Evolutionary conservation across 768 basidiomycete genomes (phyloP).

Genomic region (Boletus reticuloceps): DNA sequence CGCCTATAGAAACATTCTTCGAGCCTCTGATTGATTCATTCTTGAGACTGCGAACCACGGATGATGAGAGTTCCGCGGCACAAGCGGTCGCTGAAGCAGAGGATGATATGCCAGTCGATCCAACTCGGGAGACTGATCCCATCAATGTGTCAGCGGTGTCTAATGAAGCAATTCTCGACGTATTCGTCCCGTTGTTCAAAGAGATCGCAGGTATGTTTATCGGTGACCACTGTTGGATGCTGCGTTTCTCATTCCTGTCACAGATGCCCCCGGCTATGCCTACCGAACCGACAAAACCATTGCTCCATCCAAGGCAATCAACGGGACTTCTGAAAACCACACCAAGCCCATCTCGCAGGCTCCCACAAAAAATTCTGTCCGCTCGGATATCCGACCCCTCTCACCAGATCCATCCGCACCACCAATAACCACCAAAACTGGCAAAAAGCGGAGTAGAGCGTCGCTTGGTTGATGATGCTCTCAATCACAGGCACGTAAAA

Average conservation of each 20-base stretch:
- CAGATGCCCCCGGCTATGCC: conserved; percentile 26
- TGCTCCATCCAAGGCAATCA: conserved; percentile 11
- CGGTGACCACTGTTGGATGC: neutral
- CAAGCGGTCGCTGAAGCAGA: conserved; percentile 35
- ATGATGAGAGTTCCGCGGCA: conserved; percentile 12
- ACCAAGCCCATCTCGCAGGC: conserved; percentile 9
- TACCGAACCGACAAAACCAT: conserved; percentile 13
- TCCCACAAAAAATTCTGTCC: conserved; percentile 20
- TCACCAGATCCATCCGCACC: conserved; percentile 14
- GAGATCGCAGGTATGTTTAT: conserved; percentile 40
- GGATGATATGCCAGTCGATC: conserved; percentile 44
- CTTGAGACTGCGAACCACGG: conserved; percentile 31
- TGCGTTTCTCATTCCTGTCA: conserved; percentile 1
- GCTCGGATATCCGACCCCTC: conserved; percentile 10
- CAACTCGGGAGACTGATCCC: conserved; percentile 13
- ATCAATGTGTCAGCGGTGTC: conserved; percentile 36
- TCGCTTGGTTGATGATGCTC: conserved; percentile 25
- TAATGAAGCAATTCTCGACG: conserved; percentile 52
- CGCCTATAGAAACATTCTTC: conserved; percentile 71
- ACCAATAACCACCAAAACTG: conserved; percentile 18
- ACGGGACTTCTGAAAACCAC: conserved; percentile 13
- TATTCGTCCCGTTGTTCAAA: conserved; percentile 65
- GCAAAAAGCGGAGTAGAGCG: conserved; percentile 33
- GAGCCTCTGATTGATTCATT: conserved; percentile 56
- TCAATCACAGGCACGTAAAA: conserved; percentile 14